Evolutionary conservation across 345 rosid genomes (phyloP).

Genomic region (Balakata baccata): DNA sequence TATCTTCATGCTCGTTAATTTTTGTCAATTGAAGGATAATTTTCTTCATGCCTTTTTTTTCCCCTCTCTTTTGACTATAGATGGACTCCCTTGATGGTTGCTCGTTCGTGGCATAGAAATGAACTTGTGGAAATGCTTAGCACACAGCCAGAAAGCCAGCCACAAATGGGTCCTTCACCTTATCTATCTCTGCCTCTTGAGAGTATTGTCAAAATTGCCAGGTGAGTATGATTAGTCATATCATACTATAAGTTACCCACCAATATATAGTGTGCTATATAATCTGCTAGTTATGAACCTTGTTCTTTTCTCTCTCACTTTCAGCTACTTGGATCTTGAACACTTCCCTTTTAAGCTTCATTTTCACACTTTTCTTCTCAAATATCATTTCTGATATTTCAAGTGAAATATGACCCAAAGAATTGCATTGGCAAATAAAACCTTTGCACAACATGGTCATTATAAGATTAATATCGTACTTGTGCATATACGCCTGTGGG

Average conservation of each 20-base stretch:
- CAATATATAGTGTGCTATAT: no score
- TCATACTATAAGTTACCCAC: not conserved
- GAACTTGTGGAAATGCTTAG: constrained; percentile 72
- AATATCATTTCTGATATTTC: no score
- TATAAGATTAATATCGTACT: no score
- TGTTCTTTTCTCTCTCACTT: no score
- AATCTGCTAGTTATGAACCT: no score
- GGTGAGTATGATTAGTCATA: constrained; percentile 42
- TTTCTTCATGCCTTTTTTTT: constrained; percentile 5
- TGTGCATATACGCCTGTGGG: no score
- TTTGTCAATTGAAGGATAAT: not conserved
- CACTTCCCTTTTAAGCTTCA: no score
- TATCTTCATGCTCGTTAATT: not conserved
- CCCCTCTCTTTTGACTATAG: constrained; percentile 37
- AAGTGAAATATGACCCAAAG: no score
- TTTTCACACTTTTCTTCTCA: no score
- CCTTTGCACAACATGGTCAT: no score
- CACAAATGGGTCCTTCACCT: constrained; percentile 53
- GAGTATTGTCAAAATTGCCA: constrained; percentile 90
- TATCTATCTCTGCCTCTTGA: constrained; percentile 80
- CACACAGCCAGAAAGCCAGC: constrained; percentile 41
- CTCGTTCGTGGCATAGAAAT: constrained; percentile 84
- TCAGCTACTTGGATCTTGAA: no score
- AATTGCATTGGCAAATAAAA: no score
- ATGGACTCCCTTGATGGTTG: constrained; percentile 92